A percentile compares a stretch with the other conserved stretches of the same genome.
phyloP scores from a whole-genome alignment of 2,329 filamentous ascomycete species.

The Fusarium napiforme region DNA sequence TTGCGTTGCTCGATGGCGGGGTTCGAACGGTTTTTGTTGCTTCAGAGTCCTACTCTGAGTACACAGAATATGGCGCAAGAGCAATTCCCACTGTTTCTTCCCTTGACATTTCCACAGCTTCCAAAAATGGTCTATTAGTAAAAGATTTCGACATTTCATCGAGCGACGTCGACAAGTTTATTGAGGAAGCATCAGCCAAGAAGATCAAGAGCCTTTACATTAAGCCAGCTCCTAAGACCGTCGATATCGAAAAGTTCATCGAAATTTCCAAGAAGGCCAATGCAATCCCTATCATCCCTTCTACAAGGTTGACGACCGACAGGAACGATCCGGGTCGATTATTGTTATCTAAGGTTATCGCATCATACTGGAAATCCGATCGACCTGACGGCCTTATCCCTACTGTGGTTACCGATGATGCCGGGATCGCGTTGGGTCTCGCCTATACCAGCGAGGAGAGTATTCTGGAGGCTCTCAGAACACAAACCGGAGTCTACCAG shows the following conservation, averaged over 20 bases:
- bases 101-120: conserved; percentile 57
- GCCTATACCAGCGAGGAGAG: conserved; percentile 96
- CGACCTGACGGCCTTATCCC: conserved; percentile 85
- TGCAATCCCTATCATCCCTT: conserved; percentile 80
- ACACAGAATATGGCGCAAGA: conserved; percentile 65
- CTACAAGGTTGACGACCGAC: conserved; percentile 75
- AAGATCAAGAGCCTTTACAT: conserved; percentile 62
- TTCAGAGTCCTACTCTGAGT: conserved; percentile 71
- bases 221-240: conserved; percentile 59
- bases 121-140: conserved; percentile 63
- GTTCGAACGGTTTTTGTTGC: conserved; percentile 86
- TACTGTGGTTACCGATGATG: conserved; percentile 91
- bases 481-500: conserved; percentile 86
- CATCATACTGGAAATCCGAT: conserved; percentile 82
- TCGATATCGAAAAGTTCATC: conserved; percentile 58
- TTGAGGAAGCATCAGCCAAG: conserved; percentile 57
- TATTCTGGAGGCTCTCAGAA: conserved; percentile 84
- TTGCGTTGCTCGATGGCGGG: conserved; percentile 85
- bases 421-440: conserved; percentile 83
- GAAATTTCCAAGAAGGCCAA: conserved; percentile 60
- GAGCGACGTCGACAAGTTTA: conserved; percentile 55
- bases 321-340: conserved; percentile 66
- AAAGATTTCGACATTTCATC: conserved; percentile 61
- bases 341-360: conserved; percentile 75
- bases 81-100: conserved; percentile 64